Conservation (phyloP, 176 grass and related monocot species). For the Bromus sterilis region DNA sequence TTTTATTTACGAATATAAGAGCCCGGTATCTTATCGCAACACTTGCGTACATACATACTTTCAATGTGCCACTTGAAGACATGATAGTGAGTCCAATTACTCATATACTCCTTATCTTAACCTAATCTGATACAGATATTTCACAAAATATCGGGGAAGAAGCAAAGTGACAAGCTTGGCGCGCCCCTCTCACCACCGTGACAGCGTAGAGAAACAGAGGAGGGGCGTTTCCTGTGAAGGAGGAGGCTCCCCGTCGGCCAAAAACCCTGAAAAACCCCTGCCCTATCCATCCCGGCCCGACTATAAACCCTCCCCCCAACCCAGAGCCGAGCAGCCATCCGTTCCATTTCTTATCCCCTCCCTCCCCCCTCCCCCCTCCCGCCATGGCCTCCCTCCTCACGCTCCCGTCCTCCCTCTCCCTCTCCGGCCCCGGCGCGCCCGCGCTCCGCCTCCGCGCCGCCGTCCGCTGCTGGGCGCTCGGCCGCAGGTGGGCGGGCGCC, state of each 20-base stretch:
- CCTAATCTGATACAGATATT: not conserved
- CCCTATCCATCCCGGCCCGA: not conserved
- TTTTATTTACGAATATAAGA: too few relatives aligned
- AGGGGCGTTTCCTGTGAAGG: not conserved
- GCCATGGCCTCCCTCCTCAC: slow-evolving; percentile 62
- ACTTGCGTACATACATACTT: too few relatives aligned
- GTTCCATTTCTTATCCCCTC: slow-evolving; percentile 44
- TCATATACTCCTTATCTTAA: not conserved
- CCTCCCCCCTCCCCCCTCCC: not conserved
- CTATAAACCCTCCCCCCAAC: slow-evolving; percentile 22
- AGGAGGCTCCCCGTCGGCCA: slow-evolving; percentile 13
- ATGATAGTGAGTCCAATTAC: not conserved
- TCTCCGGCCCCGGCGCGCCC: slow-evolving; percentile 21
- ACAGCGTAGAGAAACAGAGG: not conserved
- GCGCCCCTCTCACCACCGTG: not conserved
- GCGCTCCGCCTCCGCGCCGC: slow-evolving; percentile 6
- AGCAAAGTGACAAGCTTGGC: not conserved
- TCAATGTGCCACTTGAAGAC: not conserved
- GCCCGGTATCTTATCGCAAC: too few relatives aligned
- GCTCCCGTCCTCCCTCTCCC: slow-evolving; percentile 59
- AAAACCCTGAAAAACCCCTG: slow-evolving; percentile 20
- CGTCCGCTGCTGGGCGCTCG: slow-evolving; percentile 35
- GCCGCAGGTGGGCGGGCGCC: slow-evolving; percentile 19
- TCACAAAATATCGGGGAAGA: not conserved
- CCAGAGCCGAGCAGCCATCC: slow-evolving; percentile 39